A percentile compares a stretch with the other conserved stretches of the same genome.
Evolutionary conservation across 768 basidiomycete species (phyloP).

Genomic region (Hemileccinum rubropunctum): DNA sequence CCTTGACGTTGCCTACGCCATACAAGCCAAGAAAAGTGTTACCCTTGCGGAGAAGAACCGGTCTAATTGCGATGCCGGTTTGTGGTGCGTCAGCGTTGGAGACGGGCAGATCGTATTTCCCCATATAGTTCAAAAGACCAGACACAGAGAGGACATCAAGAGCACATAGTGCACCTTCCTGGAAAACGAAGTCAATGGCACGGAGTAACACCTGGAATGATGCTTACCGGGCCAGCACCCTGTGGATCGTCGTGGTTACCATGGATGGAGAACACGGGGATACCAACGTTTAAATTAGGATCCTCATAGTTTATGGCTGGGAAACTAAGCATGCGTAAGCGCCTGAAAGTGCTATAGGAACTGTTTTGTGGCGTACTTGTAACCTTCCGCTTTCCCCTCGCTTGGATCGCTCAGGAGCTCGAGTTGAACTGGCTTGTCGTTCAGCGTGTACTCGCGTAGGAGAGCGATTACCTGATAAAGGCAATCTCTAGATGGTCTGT

Average conservation of each 20-base stretch:
- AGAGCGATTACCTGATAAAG: slow-evolving; percentile 88
- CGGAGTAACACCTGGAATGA: background rate
- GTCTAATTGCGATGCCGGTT: slow-evolving; percentile 81
- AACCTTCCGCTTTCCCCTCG: slow-evolving; percentile 84
- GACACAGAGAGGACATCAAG: slow-evolving; percentile 93
- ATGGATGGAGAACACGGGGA: slow-evolving; percentile 99
- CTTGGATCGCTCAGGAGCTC: slow-evolving; percentile 91
- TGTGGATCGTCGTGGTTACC: slow-evolving; percentile 99
- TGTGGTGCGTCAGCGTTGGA: slow-evolving; percentile 61
- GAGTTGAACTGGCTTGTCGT: slow-evolving; percentile 84
- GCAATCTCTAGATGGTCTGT: slow-evolving; percentile 88
- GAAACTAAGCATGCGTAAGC: slow-evolving; percentile 54
- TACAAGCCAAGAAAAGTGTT: slow-evolving; percentile 86
- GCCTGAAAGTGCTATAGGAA: background rate
- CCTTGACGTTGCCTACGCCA: slow-evolving; percentile 95
- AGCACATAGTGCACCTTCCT: slow-evolving; percentile 96
- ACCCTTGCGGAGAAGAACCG: slow-evolving; percentile 90
- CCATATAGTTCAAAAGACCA: slow-evolving; percentile 96
- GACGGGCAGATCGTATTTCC: slow-evolving; percentile 85
- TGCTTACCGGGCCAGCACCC: slow-evolving; percentile 82
- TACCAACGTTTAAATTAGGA: slow-evolving; percentile 88
- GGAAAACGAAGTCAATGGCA: background rate
- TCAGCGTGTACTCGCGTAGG: slow-evolving; percentile 86
- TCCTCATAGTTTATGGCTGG: slow-evolving; percentile 98
- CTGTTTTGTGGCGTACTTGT: slow-evolving; percentile 52